Evolutionary conservation across 305 asterid genomes (phyloP).

Genomic region (Fraxinus baroniana): DNA sequence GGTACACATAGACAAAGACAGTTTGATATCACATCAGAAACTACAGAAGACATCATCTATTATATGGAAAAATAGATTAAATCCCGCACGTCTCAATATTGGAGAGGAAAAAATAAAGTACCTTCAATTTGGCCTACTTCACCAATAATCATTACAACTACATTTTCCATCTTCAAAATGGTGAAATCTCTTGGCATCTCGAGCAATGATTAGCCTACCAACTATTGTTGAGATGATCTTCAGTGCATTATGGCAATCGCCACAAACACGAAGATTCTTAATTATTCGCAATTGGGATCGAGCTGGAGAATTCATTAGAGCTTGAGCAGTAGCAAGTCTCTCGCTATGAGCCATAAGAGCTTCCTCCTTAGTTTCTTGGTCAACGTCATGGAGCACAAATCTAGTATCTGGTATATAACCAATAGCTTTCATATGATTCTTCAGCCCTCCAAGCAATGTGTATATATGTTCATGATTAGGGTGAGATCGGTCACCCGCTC

Average conservation of each 20-base stretch:
- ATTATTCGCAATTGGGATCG: constrained; percentile 66
- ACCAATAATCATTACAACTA: constrained; percentile 87
- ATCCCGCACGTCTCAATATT: constrained; percentile 15
- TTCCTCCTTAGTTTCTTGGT: constrained; percentile 77
- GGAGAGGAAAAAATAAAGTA: constrained; percentile 20
- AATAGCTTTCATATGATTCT: constrained; percentile 71
- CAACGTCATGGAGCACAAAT: constrained; percentile 85
- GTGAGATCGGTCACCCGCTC: constrained; percentile 87
- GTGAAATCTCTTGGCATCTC: constrained; percentile 83
- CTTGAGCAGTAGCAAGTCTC: constrained; percentile 85
- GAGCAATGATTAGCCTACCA: constrained; percentile 72
- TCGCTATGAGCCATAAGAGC: constrained; percentile 89
- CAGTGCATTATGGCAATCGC: constrained; percentile 81
- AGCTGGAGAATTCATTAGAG: constrained; percentile 64
- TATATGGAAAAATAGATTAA: constrained; percentile 4
- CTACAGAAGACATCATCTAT: not conserved
- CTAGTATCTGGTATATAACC: constrained; percentile 76
- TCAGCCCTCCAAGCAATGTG: constrained; percentile 56
- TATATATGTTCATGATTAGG: constrained; percentile 67
- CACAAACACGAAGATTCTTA: constrained; percentile 75
- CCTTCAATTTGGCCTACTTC: constrained; percentile 32
- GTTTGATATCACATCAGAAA: not conserved
- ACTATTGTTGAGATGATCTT: constrained; percentile 77
- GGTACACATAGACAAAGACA: not conserved
- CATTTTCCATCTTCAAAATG: constrained; percentile 80